Evolutionary conservation across 306 rosid genomes (phyloP).

Genomic region (Myrica gale): DNA sequence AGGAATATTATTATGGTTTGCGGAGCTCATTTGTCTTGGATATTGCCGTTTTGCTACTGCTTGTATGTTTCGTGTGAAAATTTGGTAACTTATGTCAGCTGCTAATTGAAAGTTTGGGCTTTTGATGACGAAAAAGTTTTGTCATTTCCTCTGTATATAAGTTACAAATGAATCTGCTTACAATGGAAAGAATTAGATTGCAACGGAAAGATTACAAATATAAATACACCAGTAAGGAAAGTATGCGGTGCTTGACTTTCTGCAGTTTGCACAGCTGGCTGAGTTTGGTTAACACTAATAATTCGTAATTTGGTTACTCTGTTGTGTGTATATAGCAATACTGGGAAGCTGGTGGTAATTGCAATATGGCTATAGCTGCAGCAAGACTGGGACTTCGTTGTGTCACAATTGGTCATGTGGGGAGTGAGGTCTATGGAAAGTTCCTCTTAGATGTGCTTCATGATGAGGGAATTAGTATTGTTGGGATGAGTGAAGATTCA

Average conservation of each 20-base stretch:
- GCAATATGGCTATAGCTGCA: constrained; percentile 93
- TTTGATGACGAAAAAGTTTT: too few species aligned
- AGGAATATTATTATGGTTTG: not conserved
- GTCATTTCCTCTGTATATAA: too few species aligned
- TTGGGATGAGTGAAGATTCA: constrained; percentile 52
- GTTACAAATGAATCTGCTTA: too few species aligned
- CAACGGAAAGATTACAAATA: too few species aligned
- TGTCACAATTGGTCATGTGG: constrained; percentile 78
- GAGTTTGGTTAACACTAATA: too few species aligned
- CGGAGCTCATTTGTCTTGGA: too few species aligned
- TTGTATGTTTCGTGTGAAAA: too few species aligned
- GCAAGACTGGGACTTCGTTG: constrained; percentile 81
- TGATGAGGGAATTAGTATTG: constrained; percentile 72
- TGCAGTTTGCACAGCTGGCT: too few species aligned
- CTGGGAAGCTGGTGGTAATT: constrained; percentile 99
- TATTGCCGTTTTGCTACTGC: not conserved
- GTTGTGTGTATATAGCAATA: constrained; percentile 48
- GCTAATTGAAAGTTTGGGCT: too few species aligned
- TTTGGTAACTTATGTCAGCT: not conserved
- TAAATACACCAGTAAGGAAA: too few species aligned
- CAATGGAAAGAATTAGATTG: too few species aligned
- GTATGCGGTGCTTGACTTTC: too few species aligned
- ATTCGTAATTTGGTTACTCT: constrained; percentile 15
- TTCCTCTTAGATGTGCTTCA: constrained; percentile 78
- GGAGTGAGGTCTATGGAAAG: constrained; percentile 74